These are phyloP conservation scores for Trichosphaerium sp. DNA, from an alignment of 78 protist genomes.

Conservation along the genomic window DNA sequence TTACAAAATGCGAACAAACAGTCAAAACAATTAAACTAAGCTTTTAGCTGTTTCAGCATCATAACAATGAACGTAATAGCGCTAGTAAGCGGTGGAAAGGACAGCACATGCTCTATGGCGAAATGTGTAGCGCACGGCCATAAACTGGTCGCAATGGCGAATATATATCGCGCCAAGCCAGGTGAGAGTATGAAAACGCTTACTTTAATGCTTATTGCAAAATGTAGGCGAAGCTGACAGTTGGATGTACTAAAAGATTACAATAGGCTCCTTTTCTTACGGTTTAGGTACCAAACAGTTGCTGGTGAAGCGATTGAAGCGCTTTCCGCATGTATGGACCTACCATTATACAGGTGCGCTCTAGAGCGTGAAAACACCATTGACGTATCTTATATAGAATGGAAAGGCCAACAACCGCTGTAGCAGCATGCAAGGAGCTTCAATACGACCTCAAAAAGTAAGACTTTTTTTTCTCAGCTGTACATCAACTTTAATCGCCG, in stretches of 20 bases:
- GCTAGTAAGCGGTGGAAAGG: conserved; percentile 94
- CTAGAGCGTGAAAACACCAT: neutral
- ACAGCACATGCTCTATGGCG: conserved; percentile 48
- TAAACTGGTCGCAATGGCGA: conserved; percentile 73
- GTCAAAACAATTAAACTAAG: too few species aligned
- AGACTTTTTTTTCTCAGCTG: too few species aligned
- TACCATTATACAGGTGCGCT: neutral
- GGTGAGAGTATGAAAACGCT: neutral
- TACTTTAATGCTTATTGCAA: neutral
- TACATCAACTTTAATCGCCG: too few species aligned
- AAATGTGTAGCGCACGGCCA: conserved; percentile 82
- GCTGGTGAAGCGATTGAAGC: conserved; percentile 54
- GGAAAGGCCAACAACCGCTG: too few species aligned
- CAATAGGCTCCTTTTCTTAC: neutral
- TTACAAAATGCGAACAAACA: too few species aligned
- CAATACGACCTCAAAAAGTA: too few species aligned
- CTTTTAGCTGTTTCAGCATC: too few species aligned
- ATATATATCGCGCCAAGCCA: too few species aligned
- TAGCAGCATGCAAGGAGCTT: too few species aligned
- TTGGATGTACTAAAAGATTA: conserved; percentile 52
- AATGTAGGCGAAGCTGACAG: conserved; percentile 84
- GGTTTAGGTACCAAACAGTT: conserved; percentile 92
- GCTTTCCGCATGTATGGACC: neutral
- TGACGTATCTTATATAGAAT: neutral
- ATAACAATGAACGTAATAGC: conserved; percentile 70